A percentile compares a stretch with the other conserved stretches of the same genome.
These are phyloP conservation scores for Capsaspora owczarzaki DNA, from an alignment of 78 protist species.

Conservation along the genomic window DNA sequence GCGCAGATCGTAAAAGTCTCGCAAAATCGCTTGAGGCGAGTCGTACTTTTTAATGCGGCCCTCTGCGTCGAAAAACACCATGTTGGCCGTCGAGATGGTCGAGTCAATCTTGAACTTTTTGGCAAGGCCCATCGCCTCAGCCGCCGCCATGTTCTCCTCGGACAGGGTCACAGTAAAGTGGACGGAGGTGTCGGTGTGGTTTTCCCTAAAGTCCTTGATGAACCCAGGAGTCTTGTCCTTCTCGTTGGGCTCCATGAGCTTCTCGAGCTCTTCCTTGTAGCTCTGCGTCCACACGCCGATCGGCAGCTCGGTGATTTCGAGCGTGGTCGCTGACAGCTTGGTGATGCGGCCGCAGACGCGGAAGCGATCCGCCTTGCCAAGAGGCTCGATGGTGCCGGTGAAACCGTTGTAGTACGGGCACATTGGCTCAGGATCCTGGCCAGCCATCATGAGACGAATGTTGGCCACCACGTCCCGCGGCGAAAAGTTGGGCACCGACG, in stretches of 20 bases:
- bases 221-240: slow-evolving; percentile 16
- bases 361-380: neutral
- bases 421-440: slow-evolving; percentile 44
- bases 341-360: slow-evolving; percentile 9
- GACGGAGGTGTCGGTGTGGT: slow-evolving; percentile 79
- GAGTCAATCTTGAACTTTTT: slow-evolving; percentile 61
- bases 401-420: slow-evolving; percentile 93
- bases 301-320: slow-evolving; percentile 62
- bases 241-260: slow-evolving; percentile 21
- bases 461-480: slow-evolving; percentile 79
- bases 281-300: slow-evolving; percentile 60
- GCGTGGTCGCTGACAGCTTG: neutral
- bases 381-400: slow-evolving; percentile 39
- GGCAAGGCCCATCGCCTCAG: slow-evolving; percentile 23
- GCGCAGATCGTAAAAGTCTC: slow-evolving; percentile 73
- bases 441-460: slow-evolving; percentile 42
- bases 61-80: slow-evolving; percentile 72
- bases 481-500: slow-evolving; percentile 73
- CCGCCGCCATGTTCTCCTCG: slow-evolving; percentile 18
- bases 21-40: slow-evolving; percentile 42
- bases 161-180: slow-evolving; percentile 33
- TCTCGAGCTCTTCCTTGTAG: slow-evolving; percentile 66
- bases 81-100: slow-evolving; percentile 56
- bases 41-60: slow-evolving; percentile 72
- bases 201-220: slow-evolving; percentile 61